These are phyloP conservation scores for Metschnikowia cerradonensis DNA, from an alignment of 805 yeast genomes.

Conservation along the genomic window DNA sequence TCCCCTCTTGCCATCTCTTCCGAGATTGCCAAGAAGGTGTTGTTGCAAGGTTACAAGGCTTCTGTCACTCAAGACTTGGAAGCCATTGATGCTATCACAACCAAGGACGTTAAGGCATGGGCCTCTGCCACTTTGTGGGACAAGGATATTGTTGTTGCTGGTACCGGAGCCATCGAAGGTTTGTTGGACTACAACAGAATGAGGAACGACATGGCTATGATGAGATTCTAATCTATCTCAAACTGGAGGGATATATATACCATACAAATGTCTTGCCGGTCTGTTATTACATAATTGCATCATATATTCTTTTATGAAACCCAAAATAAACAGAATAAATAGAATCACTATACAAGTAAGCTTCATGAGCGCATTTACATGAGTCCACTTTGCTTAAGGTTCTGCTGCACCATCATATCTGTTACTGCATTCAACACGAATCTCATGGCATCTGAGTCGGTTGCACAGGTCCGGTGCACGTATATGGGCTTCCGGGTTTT, in stretches of 20 bases:
- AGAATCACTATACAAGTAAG: background rate
- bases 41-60: conserved; percentile 59
- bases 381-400: conserved; percentile 72
- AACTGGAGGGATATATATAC: conserved; percentile 3
- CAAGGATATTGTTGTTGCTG: conserved; percentile 76
- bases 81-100: conserved; percentile 60
- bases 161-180: conserved; percentile 83
- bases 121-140: conserved; percentile 76
- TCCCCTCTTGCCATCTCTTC: conserved; percentile 49
- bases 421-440: conserved; percentile 91
- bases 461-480: conserved; percentile 92
- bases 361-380: conserved; percentile 30
- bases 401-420: conserved; percentile 82
- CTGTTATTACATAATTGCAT: conserved; percentile 18
- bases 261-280: conserved; percentile 9
- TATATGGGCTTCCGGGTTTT: conserved; percentile 72
- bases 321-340: conserved; percentile 8
- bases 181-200: conserved; percentile 79
- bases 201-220: conserved; percentile 86
- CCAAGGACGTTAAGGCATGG: conserved; percentile 63
- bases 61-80: conserved; percentile 57
- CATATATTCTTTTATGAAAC: conserved; percentile 14
- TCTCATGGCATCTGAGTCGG: conserved; percentile 83
- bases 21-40: conserved; percentile 56
- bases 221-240: conserved; percentile 52